Conservation (phyloP, 768 basidiomycete species). For the Glaciozyma antarctica region DNA sequence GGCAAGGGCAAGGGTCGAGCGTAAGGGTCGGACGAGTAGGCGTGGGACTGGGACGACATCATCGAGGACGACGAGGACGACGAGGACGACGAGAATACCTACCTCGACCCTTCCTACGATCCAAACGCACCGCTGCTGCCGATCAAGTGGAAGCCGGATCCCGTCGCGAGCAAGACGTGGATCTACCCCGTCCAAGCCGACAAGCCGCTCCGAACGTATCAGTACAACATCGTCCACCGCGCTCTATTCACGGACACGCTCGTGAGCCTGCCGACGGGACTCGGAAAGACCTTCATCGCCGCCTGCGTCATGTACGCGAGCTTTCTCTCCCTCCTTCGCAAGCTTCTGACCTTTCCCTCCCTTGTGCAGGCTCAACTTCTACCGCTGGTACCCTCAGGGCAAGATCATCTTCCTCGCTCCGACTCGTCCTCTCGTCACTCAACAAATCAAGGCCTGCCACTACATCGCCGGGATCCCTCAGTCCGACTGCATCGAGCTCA, state of each 20-base stretch:
- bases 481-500: conserved; percentile 72
- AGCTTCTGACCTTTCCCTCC: not conserved
- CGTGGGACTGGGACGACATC: conserved; percentile 46
- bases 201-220: conserved; percentile 77
- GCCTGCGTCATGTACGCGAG: conserved; percentile 68
- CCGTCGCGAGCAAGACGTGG: conserved; percentile 74
- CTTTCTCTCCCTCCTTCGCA: not conserved
- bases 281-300: conserved; percentile 97
- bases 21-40: conserved; percentile 35
- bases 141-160: conserved; percentile 69
- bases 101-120: conserved; percentile 44
- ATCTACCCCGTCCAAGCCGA: conserved; percentile 70
- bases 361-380: conserved; percentile 39
- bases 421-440: conserved; percentile 88
- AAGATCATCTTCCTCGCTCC: conserved; percentile 93
- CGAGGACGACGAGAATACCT: conserved; percentile 32
- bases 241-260: conserved; percentile 87
- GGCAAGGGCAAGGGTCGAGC: conserved; percentile 44
- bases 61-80: conserved; percentile 50
- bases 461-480: conserved; percentile 86
- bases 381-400: conserved; percentile 84
- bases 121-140: conserved; percentile 74
- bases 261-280: conserved; percentile 85
- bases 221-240: conserved; percentile 78
- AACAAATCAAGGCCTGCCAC: conserved; percentile 90